Conservation (phyloP, 2,329 filamentous ascomycete species). For the Parafenestella ontariensis region DNA sequence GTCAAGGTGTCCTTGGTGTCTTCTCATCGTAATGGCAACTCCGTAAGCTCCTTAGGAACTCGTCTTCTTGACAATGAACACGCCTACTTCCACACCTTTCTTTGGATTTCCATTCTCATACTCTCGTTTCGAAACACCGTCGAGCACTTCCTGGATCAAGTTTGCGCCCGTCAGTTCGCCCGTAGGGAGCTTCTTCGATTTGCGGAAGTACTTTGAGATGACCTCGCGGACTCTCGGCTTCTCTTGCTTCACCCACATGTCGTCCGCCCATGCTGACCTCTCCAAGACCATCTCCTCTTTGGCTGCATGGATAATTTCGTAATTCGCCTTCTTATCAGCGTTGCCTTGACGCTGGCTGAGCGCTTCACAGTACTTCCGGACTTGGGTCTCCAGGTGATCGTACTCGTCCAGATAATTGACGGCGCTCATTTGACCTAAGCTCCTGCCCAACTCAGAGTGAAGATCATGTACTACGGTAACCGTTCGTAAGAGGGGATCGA, state of each 20-base stretch:
- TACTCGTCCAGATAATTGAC: slow-evolving; percentile 63
- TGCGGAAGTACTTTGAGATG: slow-evolving; percentile 54
- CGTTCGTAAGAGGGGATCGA: slow-evolving; percentile 66
- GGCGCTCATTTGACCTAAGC: slow-evolving; percentile 62
- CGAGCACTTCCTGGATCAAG: slow-evolving; percentile 65
- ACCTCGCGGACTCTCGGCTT: slow-evolving; percentile 64
- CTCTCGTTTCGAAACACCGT: slow-evolving; percentile 62
- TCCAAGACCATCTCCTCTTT: slow-evolving; percentile 60
- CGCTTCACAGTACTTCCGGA: slow-evolving; percentile 38
- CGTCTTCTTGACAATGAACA: slow-evolving; percentile 54
- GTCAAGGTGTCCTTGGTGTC: not conserved
- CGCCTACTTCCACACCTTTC: slow-evolving; percentile 56
- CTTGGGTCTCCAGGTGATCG: slow-evolving; percentile 53
- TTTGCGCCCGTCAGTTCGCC: slow-evolving; percentile 60
- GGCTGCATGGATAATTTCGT: slow-evolving; percentile 59
- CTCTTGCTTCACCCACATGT: slow-evolving; percentile 72
- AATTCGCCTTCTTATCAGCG: slow-evolving; percentile 40
- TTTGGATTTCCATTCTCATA: slow-evolving; percentile 54
- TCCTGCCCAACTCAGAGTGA: slow-evolving; percentile 62
- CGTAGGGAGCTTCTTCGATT: slow-evolving; percentile 51
- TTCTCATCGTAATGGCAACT: not conserved
- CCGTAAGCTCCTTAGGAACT: not conserved
- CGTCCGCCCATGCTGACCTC: slow-evolving; percentile 62
- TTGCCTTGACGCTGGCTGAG: slow-evolving; percentile 40
- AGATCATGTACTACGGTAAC: slow-evolving; percentile 66